phyloP scores from a whole-genome alignment of 2,329 filamentous ascomycete species.

The Paramyrothecium roridum region DNA sequence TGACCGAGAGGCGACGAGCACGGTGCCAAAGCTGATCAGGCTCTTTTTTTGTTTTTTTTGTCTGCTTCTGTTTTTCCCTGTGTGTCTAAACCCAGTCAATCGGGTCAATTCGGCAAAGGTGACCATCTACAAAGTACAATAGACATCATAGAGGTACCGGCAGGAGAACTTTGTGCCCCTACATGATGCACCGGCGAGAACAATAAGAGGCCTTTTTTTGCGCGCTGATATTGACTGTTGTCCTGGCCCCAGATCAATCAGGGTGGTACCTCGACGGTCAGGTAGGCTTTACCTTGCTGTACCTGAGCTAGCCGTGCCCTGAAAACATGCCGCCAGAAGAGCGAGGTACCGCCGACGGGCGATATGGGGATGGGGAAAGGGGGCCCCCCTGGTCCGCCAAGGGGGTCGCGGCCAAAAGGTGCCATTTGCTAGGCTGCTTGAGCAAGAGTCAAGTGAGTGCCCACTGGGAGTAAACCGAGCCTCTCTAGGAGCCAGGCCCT shows the following conservation, averaged over 20 bases:
- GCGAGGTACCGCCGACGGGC: slow-evolving; percentile 2
- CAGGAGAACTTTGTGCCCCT: too few species aligned
- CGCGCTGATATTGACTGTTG: too few species aligned
- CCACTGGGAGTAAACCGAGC: not conserved
- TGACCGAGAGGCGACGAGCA: too few species aligned
- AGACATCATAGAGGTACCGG: too few species aligned
- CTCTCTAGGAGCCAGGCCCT: not conserved
- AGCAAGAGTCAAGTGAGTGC: not conserved
- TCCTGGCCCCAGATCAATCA: not conserved
- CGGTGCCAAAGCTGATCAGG: too few species aligned
- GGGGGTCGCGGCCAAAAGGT: not conserved
- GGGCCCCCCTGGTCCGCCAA: not conserved
- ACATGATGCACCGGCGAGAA: too few species aligned
- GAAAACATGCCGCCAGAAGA: not conserved
- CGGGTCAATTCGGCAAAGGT: too few species aligned
- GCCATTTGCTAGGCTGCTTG: not conserved
- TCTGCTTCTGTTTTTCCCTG: too few species aligned
- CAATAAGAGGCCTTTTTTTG: too few species aligned
- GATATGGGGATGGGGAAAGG: not conserved
- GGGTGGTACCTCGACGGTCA: not conserved
- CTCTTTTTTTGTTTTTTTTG: too few species aligned
- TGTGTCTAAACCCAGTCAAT: too few species aligned
- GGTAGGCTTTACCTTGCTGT: not conserved
- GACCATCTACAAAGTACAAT: too few species aligned
- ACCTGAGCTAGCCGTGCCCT: not conserved